These are phyloP conservation scores for Leptographium flavum DNA, from an alignment of 2,329 filamentous ascomycete genomes.

Conservation along the genomic window DNA sequence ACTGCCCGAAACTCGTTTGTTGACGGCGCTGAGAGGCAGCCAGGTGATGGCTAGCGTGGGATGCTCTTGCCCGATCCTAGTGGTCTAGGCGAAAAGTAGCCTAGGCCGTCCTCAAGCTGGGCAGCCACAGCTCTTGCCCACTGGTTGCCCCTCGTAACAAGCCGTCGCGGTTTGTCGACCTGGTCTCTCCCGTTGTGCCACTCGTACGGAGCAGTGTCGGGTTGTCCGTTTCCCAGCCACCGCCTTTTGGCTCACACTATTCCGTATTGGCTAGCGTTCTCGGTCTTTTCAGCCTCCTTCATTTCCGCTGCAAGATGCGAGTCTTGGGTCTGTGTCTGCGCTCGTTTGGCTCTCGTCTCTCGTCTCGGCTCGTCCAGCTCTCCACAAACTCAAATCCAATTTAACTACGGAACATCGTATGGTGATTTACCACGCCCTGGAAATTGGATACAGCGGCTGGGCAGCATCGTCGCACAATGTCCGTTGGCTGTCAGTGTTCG, in stretches of 20 bases:
- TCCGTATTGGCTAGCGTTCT: too few relatives aligned
- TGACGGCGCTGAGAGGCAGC: conserved; percentile 9
- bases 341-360: neutral
- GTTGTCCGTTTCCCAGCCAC: conserved; percentile 1
- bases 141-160: conserved; percentile 11
- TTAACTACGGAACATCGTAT: too few relatives aligned
- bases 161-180: neutral
- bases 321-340: neutral
- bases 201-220: neutral
- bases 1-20: conserved; percentile 3
- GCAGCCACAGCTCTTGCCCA: conserved; percentile 2
- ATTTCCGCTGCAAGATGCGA: neutral
- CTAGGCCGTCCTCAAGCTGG: conserved; percentile 4
- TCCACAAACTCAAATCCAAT: too few relatives aligned
- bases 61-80: neutral
- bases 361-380: too few relatives aligned
- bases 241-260: neutral
- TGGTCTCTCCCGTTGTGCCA: neutral
- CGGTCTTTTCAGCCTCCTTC: neutral
- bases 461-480: neutral
- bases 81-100: conserved; percentile 5
- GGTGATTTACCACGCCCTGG: too few relatives aligned
- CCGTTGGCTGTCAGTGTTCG: neutral
- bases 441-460: neutral
- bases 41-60: conserved; percentile 7